Conservation (phyloP, 345 rosid genomes). For the Abelmoschus esculentus region DNA sequence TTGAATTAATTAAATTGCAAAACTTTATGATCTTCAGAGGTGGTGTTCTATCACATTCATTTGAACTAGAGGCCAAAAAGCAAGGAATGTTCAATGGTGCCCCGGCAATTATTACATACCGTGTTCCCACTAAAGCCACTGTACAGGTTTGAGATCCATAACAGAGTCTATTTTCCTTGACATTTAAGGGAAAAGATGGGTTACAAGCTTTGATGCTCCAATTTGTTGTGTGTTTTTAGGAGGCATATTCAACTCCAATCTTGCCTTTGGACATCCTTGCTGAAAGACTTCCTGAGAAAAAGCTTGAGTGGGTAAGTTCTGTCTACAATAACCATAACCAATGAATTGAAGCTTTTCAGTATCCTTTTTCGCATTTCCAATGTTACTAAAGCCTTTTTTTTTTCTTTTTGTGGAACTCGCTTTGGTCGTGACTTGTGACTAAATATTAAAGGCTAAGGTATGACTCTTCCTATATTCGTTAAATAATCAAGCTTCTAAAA, state of each 20-base stretch:
- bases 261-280: slow-evolving; percentile 83
- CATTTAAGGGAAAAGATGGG: background rate
- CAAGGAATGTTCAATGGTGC: slow-evolving; percentile 73
- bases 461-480: slow-evolving; percentile 1
- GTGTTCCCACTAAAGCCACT: slow-evolving; percentile 72
- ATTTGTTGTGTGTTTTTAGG: slow-evolving; percentile 34
- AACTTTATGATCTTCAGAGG: slow-evolving; percentile 42
- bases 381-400: background rate
- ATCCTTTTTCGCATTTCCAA: background rate
- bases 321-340: background rate
- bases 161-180: background rate
- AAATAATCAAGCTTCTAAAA: slow-evolving; percentile 3
- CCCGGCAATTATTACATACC: slow-evolving; percentile 86
- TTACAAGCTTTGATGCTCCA: background rate
- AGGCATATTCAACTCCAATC: slow-evolving; percentile 76
- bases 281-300: slow-evolving; percentile 63
- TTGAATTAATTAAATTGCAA: slow-evolving; percentile 18
- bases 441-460: slow-evolving; percentile 76
- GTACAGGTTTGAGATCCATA: slow-evolving; percentile 48
- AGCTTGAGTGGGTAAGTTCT: slow-evolving; percentile 53
- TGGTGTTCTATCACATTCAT: slow-evolving; percentile 67
- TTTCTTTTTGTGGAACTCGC: slow-evolving; percentile 33
- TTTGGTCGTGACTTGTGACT: slow-evolving; percentile 9
- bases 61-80: slow-evolving; percentile 78
- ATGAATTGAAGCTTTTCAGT: background rate